A percentile compares a stretch with the other conserved stretches of the same genome.
These are phyloP conservation scores for Phoma sp. DNA, from an alignment of 2,329 filamentous ascomycete species.

Conservation along the genomic window DNA sequence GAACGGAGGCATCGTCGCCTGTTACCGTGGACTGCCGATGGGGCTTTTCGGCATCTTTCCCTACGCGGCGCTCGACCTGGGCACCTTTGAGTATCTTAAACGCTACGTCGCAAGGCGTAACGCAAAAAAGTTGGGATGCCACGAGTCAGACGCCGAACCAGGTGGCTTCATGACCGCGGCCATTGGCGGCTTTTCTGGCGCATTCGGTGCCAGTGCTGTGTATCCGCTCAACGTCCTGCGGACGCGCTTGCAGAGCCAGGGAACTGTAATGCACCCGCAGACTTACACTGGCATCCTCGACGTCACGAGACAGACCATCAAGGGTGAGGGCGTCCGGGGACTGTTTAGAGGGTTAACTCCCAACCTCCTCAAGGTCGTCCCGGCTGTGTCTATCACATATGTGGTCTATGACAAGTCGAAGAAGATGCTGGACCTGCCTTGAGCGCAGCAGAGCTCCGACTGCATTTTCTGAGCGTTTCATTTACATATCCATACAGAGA, in stretches of 20 bases:
- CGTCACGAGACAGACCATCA: slow-evolving; percentile 81
- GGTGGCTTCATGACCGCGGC: slow-evolving; percentile 84
- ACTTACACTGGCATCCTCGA: slow-evolving; percentile 93
- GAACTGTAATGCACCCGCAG: slow-evolving; percentile 85
- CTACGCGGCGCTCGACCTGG: slow-evolving; percentile 95
- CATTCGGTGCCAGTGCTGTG: slow-evolving; percentile 89
- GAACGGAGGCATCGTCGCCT: slow-evolving; percentile 73
- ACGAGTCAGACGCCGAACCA: slow-evolving; percentile 78
- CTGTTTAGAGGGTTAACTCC: slow-evolving; percentile 95
- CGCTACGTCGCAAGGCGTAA: slow-evolving; percentile 72
- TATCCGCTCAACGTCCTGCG: slow-evolving; percentile 94
- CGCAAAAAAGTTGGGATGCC: slow-evolving; percentile 70
- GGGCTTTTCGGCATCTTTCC: slow-evolving; percentile 96
- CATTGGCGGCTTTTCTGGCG: slow-evolving; percentile 90
- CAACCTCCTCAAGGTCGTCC: slow-evolving; percentile 94
- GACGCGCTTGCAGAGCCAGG: slow-evolving; percentile 91
- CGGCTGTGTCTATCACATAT: slow-evolving; percentile 81
- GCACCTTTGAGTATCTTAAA: slow-evolving; percentile 94
- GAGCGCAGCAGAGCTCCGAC: slow-evolving; percentile 13
- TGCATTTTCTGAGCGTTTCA: slow-evolving; percentile 17
- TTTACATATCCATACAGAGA: slow-evolving; percentile 39
- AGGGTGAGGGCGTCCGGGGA: slow-evolving; percentile 81
- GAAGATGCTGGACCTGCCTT: slow-evolving; percentile 43
- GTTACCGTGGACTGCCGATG: slow-evolving; percentile 93
- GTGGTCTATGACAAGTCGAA: slow-evolving; percentile 53